Conservation (phyloP, 2,329 filamentous ascomycete species). For the Helicocarpus griseus region DNA sequence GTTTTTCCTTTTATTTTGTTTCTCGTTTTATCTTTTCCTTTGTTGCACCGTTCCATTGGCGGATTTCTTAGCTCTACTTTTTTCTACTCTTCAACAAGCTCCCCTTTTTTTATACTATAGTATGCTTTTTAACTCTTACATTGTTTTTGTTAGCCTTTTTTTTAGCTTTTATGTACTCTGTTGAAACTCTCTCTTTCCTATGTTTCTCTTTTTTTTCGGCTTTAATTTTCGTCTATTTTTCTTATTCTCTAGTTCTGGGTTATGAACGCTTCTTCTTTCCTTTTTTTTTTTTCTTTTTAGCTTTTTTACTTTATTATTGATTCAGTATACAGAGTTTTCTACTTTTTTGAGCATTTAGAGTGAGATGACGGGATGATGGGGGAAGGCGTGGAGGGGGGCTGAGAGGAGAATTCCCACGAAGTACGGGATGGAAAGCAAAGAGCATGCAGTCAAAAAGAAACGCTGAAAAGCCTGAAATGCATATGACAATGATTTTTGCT, state of each 20-base stretch:
- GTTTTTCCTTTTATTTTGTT: background rate
- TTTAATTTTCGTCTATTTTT: background rate
- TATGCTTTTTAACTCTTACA: background rate
- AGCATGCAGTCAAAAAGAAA: no score
- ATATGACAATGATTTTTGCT: no score
- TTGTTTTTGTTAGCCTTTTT: background rate
- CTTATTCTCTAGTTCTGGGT: background rate
- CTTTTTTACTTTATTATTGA: background rate
- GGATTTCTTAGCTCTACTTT: background rate
- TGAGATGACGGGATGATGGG: no score
- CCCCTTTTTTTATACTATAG: background rate
- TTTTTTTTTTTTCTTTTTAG: background rate
- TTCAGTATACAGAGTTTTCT: no score
- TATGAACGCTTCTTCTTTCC: background rate
- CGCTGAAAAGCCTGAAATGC: no score
- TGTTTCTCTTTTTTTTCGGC: background rate
- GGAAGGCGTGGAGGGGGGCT: no score
- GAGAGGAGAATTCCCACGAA: no score
- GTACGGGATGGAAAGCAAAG: no score
- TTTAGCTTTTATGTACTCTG: background rate
- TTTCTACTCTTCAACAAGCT: background rate
- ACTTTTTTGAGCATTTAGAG: no score
- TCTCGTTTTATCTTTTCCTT: constrained; percentile 7
- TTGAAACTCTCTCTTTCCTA: constrained; percentile 4
- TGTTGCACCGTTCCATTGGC: background rate